phyloP scores from a whole-genome alignment of 495 filamentous ascomycete genomes.

The Tetracladium marchalianum region DNA sequence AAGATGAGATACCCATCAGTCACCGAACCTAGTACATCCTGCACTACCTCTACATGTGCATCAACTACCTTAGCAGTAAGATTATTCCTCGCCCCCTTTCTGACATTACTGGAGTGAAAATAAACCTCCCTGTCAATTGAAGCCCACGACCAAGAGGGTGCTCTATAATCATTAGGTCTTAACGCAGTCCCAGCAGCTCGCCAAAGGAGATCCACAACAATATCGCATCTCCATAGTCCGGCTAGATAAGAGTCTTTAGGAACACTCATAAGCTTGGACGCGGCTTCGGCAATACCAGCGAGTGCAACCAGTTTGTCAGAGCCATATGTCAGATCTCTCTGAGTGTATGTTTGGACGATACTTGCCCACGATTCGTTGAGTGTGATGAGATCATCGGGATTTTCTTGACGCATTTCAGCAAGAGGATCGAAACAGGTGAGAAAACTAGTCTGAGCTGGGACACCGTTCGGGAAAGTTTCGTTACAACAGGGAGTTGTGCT shows the following conservation, averaged over 20 bases:
- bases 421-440: too few species aligned
- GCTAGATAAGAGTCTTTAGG: slow-evolving; percentile 8
- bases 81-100: too few species aligned
- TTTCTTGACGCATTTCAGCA: neutral
- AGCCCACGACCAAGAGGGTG: slow-evolving; percentile 22
- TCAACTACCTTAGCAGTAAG: too few species aligned
- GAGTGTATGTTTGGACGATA: slow-evolving; percentile 3
- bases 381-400: neutral
- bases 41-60: too few species aligned
- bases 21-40: too few species aligned
- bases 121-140: slow-evolving; percentile 11
- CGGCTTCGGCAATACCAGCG: slow-evolving; percentile 6
- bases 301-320: slow-evolving; percentile 9
- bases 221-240: slow-evolving; percentile 11
- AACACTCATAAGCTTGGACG: neutral
- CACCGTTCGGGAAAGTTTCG: too few species aligned
- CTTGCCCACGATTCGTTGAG: neutral
- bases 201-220: slow-evolving; percentile 15
- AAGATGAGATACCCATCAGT: too few species aligned
- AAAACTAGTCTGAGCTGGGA: too few species aligned
- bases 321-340: slow-evolving; percentile 5
- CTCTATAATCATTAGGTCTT: slow-evolving; percentile 5
- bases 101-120: neutral
- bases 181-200: too few species aligned
- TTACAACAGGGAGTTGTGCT: too few species aligned